Percentiles rank a stretch among this genome's conserved stretches.
These are phyloP conservation scores for Fusarium equiseti DNA, from an alignment of 2,329 filamentous ascomycete species.

Conservation along the genomic window DNA sequence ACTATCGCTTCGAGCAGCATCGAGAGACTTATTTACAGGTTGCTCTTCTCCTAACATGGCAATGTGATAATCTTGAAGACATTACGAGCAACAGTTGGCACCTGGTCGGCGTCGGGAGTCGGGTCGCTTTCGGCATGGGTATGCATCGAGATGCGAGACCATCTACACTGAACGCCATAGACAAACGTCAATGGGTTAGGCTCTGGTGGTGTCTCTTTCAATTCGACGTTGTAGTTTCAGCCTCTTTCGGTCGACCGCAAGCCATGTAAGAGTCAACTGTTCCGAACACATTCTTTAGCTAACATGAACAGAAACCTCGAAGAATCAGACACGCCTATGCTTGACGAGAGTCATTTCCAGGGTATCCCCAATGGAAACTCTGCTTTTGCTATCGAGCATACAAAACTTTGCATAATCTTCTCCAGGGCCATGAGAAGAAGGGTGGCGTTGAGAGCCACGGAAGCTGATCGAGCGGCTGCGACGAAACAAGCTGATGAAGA, in stretches of 20 bases:
- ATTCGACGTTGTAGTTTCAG: constrained; percentile 53
- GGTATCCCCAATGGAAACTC: constrained; percentile 54
- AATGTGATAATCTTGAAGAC: constrained; percentile 66
- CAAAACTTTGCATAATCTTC: constrained; percentile 63
- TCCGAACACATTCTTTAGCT: not conserved
- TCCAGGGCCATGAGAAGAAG: constrained; percentile 52
- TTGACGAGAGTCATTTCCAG: constrained; percentile 60
- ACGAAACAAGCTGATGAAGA: constrained; percentile 49
- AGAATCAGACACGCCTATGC: constrained; percentile 62
- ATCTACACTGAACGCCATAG: constrained; percentile 47
- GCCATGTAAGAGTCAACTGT: constrained; percentile 54
- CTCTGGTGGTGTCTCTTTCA: constrained; percentile 58
- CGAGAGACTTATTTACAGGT: constrained; percentile 66
- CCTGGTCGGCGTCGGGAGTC: constrained; percentile 65
- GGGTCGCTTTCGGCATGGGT: constrained; percentile 66
- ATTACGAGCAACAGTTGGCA: constrained; percentile 64
- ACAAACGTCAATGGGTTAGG: constrained; percentile 54
- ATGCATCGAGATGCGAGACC: constrained; percentile 58
- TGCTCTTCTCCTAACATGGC: constrained; percentile 67
- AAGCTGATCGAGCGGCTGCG: constrained; percentile 44
- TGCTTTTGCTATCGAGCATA: constrained; percentile 61
- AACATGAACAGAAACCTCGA: constrained; percentile 56
- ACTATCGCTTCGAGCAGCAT: constrained; percentile 65
- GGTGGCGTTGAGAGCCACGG: constrained; percentile 43
- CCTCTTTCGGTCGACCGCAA: constrained; percentile 63